phyloP scores from a whole-genome alignment of 345 rosid genomes.

The Bruguiera sexangula region DNA sequence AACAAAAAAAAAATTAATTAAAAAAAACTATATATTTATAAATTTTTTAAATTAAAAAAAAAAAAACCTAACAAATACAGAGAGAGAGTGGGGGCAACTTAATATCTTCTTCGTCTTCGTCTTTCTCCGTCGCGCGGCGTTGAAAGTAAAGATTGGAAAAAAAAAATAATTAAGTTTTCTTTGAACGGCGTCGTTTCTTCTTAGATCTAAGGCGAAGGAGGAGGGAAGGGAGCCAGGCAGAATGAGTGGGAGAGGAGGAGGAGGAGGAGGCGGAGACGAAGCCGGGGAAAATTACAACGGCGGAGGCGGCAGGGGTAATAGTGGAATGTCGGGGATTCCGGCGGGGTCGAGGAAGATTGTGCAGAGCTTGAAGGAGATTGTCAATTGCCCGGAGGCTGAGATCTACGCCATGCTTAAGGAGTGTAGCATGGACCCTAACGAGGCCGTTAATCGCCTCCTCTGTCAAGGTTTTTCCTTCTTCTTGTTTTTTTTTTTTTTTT shows the following conservation, averaged over 20 bases:
- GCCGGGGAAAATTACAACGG: not conserved
- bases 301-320: conserved; percentile 44
- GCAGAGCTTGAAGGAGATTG: conserved; percentile 91
- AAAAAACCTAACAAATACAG: not conserved
- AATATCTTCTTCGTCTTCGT: not conserved
- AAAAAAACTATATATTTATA: too few species aligned
- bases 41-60: too few species aligned
- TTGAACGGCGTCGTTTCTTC: not conserved
- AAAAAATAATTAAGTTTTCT: not conserved
- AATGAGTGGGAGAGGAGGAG: conserved; percentile 52
- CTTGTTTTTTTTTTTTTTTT: too few species aligned
- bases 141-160: not conserved
- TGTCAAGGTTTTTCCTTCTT: conserved; percentile 56
- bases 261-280: conserved; percentile 45
- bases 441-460: conserved; percentile 91
- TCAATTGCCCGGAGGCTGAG: conserved; percentile 88
- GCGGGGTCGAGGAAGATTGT: conserved; percentile 76
- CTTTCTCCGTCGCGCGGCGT: not conserved
- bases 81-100: not conserved
- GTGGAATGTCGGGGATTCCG: conserved; percentile 67
- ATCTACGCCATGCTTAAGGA: conserved; percentile 95
- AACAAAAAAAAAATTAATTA: too few species aligned
- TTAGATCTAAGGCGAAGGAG: conserved; percentile 22
- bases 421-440: conserved; percentile 99
- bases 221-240: conserved; percentile 11